Evolutionary conservation across 2,329 filamentous ascomycete species (phyloP), one percentile per base, ranked within the genome.

Genomic region (Diaporthe citriasiana): DNA sequence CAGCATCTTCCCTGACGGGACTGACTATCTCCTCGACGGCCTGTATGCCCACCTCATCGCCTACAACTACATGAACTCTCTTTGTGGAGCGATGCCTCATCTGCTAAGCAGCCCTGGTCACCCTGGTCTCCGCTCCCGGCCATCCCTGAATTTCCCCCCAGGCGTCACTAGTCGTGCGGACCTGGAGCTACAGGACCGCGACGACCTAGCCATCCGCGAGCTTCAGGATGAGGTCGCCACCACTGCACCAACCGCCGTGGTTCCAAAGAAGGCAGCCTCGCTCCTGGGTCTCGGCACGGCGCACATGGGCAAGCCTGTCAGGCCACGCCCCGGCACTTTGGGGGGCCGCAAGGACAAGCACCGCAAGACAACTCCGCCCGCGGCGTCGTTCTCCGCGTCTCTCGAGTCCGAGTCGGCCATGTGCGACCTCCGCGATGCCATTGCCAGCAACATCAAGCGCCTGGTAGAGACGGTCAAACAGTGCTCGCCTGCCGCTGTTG

Each of bases 1-100:
- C 75, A 86, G 85, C 71, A 85, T 91, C 68, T 91, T 91, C 78
- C 85, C 87, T 0, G 77, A 80, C 3, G 89, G 86, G 30, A 86
- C 87, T 2, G 87, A 89, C 75, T 87, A 88, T 76, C 85, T 90
- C 8, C 90, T 89, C 77, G 88, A 91, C 69, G 88, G 89, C 0
- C 80, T 91, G 8, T 91, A 91, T 77, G 89, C 89, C 0, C 89
- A 91, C 77, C 83, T 91, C 12, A 81, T 91, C 5, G 89, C 88
- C 0, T 90, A 89, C 80, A 91, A 90, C 80, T 91, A 91, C 81
- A 82, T 91, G 69, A 80, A 80, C 57, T 79, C 81, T 7, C 77
- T 86, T 13, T 84, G 82, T 66, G 40, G 74, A 3, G 55, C 60
- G n/a, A 45, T 73, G 42, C 65, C 68, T 19, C 68, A 60, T 22